Evolutionary conservation across 306 rosid genomes (phyloP).

Genomic region (Acacia melanoxylon): DNA sequence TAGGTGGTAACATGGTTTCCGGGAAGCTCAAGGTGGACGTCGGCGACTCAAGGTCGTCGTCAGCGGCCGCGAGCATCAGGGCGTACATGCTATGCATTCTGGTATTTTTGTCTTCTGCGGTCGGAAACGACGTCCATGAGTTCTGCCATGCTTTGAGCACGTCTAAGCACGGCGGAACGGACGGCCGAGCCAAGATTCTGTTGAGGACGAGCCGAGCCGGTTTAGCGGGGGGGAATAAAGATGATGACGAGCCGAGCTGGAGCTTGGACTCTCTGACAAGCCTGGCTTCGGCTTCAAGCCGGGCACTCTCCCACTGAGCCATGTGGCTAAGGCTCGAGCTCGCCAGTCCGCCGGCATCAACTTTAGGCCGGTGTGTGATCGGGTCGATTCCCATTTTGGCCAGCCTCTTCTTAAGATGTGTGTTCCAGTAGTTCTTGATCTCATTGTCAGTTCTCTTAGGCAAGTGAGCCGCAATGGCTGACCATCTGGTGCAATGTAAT

Average conservation of each 20-base stretch:
- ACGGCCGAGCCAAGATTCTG: slow-evolving; percentile 17
- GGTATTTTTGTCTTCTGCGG: background rate
- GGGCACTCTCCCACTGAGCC: slow-evolving; percentile 46
- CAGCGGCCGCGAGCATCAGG: slow-evolving; percentile 6
- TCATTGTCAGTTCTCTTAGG: slow-evolving; percentile 47
- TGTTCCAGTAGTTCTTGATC: slow-evolving; percentile 49
- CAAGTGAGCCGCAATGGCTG: slow-evolving; percentile 42
- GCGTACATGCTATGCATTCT: slow-evolving; percentile 27
- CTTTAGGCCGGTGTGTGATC: slow-evolving; percentile 35
- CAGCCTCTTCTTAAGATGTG: slow-evolving; percentile 41
- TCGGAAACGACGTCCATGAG: slow-evolving; percentile 15
- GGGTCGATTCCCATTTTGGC: slow-evolving; percentile 46
- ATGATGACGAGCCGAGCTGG: background rate
- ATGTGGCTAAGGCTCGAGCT: slow-evolving; percentile 32
- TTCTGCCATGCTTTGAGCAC: slow-evolving; percentile 52
- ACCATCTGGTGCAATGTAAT: slow-evolving; percentile 34
- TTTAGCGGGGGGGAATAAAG: background rate
- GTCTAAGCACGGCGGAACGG: slow-evolving; percentile 32
- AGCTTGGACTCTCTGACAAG: slow-evolving; percentile 28
- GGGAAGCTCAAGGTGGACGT: slow-evolving; percentile 26
- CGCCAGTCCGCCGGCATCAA: background rate
- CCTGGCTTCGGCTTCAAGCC: slow-evolving; percentile 47
- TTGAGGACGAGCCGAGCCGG: slow-evolving; percentile 19
- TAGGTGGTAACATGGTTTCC: background rate
- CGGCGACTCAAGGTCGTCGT: slow-evolving; percentile 18